phyloP scores from a whole-genome alignment of 495 filamentous ascomycete species.

The Arthonia radiata region DNA sequence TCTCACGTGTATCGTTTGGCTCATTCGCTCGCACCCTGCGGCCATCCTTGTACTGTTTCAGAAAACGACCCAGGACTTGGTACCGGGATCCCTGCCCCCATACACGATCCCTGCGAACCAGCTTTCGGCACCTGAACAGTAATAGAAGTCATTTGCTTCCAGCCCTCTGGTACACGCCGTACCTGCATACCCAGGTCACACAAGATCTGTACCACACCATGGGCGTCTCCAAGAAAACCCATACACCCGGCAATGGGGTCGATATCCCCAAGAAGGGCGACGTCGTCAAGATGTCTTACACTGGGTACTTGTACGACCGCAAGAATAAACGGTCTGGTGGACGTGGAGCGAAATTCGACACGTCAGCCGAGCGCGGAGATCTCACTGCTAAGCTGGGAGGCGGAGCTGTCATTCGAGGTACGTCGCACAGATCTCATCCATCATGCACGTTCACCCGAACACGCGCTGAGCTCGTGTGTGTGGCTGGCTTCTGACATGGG shows the following conservation, averaged over 20 bases:
- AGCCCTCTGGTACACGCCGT: too few relatives aligned
- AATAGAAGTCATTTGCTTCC: too few relatives aligned
- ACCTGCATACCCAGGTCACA: too few relatives aligned
- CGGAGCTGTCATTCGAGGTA: slow-evolving; percentile 60
- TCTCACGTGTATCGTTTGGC: too few relatives aligned
- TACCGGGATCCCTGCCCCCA: too few relatives aligned
- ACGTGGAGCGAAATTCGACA: slow-evolving; percentile 40
- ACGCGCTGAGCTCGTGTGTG: too few relatives aligned
- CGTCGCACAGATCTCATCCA: slow-evolving; percentile 1
- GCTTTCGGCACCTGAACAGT: too few relatives aligned
- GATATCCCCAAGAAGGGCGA: slow-evolving; percentile 35
- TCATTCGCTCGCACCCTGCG: too few relatives aligned
- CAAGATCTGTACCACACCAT: too few relatives aligned
- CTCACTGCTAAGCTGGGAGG: slow-evolving; percentile 46
- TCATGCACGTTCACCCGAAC: not conserved
- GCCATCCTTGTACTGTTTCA: too few relatives aligned
- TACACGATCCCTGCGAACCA: too few relatives aligned
- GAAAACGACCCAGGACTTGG: too few relatives aligned
- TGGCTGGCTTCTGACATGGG: slow-evolving; percentile 3
- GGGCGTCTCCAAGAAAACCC: slow-evolving; percentile 25
- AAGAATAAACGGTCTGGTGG: not conserved
- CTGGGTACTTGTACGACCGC: slow-evolving; percentile 48
- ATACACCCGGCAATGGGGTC: slow-evolving; percentile 24
- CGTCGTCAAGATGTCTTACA: slow-evolving; percentile 58
- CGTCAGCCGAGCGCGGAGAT: slow-evolving; percentile 35